phyloP scores from a whole-genome alignment of 495 filamentous ascomycete genomes.

The Ramalina intermedia region DNA sequence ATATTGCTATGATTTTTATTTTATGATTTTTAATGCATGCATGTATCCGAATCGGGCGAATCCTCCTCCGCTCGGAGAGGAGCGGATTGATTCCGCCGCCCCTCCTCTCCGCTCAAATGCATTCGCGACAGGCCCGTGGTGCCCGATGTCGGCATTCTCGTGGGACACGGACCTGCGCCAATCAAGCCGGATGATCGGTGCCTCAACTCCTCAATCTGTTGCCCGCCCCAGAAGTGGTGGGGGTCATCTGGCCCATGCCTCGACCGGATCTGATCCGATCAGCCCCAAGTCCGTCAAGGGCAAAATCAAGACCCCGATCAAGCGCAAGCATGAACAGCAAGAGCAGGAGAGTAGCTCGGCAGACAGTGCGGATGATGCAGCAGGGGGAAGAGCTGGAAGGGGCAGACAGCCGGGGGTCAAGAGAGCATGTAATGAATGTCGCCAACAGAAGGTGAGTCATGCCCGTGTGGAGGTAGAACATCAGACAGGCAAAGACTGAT shows the following conservation, averaged over 20 bases:
- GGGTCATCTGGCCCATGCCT: background rate
- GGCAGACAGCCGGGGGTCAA: conserved; percentile 63
- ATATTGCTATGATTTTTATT: too few species aligned
- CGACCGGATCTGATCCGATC: background rate
- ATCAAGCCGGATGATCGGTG: too few species aligned
- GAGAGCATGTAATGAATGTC: conserved; percentile 86
- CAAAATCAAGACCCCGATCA: conserved; percentile 32
- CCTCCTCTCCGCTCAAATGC: too few species aligned
- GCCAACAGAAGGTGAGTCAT: conserved; percentile 71
- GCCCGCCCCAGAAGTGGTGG: background rate
- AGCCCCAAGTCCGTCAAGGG: conserved; percentile 5
- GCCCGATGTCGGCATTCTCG: too few species aligned
- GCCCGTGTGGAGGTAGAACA: background rate
- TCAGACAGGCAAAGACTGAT: background rate
- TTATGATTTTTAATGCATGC: too few species aligned
- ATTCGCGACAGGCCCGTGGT: too few species aligned
- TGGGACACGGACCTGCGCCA: too few species aligned
- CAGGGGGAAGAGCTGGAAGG: conserved; percentile 45
- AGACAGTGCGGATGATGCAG: conserved; percentile 53
- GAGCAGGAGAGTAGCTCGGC: conserved; percentile 43
- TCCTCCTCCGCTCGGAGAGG: background rate
- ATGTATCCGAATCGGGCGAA: too few species aligned
- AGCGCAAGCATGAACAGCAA: conserved; percentile 10
- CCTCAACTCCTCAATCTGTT: background rate
- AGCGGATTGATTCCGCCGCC: background rate